Percentiles rank a stretch among this genome's conserved stretches.
phyloP scores from a whole-genome alignment of 2,329 filamentous ascomycete genomes.

The Pseudopithomyces maydicus region DNA sequence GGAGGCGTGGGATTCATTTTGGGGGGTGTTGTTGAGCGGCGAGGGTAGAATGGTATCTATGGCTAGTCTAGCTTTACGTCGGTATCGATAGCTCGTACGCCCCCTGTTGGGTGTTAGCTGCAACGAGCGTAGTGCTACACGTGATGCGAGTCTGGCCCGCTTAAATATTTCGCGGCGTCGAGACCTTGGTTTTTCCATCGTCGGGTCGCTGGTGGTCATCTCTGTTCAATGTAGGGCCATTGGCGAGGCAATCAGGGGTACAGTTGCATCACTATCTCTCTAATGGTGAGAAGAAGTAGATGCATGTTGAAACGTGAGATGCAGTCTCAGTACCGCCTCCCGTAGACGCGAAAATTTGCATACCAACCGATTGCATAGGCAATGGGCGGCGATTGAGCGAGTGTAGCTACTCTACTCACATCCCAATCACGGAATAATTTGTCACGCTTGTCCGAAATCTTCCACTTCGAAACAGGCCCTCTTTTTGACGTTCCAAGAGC shows the following conservation, averaged over 20 bases:
- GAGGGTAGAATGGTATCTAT: too few species aligned
- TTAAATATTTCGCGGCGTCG: constrained; percentile 1
- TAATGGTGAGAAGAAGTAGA: background rate
- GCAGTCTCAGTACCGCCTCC: background rate
- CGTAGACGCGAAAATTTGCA: background rate
- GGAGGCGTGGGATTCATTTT: background rate
- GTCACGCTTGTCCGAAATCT: constrained; percentile 46
- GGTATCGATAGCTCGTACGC: too few species aligned
- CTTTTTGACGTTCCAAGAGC: constrained; percentile 47
- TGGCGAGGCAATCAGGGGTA: background rate
- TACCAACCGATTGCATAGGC: background rate
- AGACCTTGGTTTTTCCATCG: background rate
- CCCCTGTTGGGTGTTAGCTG: background rate
- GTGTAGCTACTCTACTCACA: background rate
- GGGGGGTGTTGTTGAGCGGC: background rate
- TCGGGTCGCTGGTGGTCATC: background rate
- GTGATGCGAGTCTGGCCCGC: background rate
- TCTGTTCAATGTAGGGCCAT: background rate
- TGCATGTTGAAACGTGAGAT: background rate
- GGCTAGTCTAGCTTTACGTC: too few species aligned
- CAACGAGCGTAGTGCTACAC: background rate
- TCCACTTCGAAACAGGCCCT: constrained; percentile 45
- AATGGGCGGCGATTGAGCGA: background rate
- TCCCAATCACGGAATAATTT: constrained; percentile 39
- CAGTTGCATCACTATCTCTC: background rate